Base-by-base conservation (phyloP, 768 basidiomycete species). In the Lactarius sp. region DNA sequence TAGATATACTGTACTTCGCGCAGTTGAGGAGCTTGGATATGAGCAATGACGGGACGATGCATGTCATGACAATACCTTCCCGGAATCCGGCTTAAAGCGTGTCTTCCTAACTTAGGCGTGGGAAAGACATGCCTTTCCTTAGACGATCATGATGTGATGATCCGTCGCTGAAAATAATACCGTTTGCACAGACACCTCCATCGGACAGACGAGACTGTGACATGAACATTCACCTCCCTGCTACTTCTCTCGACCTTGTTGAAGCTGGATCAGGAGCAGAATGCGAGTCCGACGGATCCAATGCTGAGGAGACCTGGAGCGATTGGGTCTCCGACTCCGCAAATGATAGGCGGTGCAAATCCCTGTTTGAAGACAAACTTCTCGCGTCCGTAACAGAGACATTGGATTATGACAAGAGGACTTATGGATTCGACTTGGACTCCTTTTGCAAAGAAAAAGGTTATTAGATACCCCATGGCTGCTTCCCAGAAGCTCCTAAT, bases 311-410 rank as follows among this genome's bases (percentile, higher is more conserved):
- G 65, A 85, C 79, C 58, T 92, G 86, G 79, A 87, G 88, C 53
- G 91, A 91, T 70, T 92, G 90, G 90, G 77, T 83, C 13, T 88
- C 87, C 16, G 90, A 91, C 74, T 85, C 85, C 20, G 75, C 75
- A 49, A 73, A 77, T 50, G 79, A 76, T 52, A 52, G 27, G 31
- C 71, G 82, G 10, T 90, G 87, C 73, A 77, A 73, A 69, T 92
- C 92, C 0, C 80, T 95, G 31, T 94, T 95, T 71, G 89, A 90
- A 33, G 81, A 85, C 69, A 81, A 78, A 44, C 73, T 75, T 1
- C 81, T 94, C 65, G 73, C 81, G 41, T 84, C 85, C 0, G 84
- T 81, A 27, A 73, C 81, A 31, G 83, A 82, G n/a, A 81, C 85
- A 0, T 64, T 92, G 54, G 71, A 74, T 31, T 79, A 90, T 71